These are phyloP conservation scores for Aspergillus uvarum DNA, from an alignment of 2,329 filamentous ascomycete species.

Conservation along the genomic window DNA sequence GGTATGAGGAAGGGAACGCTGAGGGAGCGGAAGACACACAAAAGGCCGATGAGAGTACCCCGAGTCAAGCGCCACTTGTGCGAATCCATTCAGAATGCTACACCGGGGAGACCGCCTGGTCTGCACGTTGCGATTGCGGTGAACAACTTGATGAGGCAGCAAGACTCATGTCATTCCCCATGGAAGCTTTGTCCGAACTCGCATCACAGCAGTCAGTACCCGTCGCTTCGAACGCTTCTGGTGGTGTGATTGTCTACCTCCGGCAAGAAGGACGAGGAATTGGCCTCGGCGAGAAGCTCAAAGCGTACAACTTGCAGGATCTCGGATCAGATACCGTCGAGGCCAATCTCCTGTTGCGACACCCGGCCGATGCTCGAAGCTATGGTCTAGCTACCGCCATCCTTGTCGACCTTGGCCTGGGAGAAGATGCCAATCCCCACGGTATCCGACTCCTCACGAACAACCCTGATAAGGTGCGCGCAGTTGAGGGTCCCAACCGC, in stretches of 20 bases:
- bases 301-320: constrained; percentile 97
- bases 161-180: constrained; percentile 77
- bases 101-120: constrained; percentile 98
- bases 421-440: constrained; percentile 59
- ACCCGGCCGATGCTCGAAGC: constrained; percentile 90
- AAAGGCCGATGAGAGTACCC: constrained; percentile 9
- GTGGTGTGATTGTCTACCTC: constrained; percentile 92
- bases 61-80: constrained; percentile 66
- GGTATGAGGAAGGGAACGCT: constrained; percentile 50
- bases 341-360: constrained; percentile 84
- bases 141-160: constrained; percentile 97
- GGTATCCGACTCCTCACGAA: constrained; percentile 82
- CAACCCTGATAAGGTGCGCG: constrained; percentile 94
- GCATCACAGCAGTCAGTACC: constrained; percentile 28
- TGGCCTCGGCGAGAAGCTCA: constrained; percentile 89
- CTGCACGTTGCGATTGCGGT: constrained; percentile 93
- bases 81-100: constrained; percentile 98
- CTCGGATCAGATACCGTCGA: constrained; percentile 97
- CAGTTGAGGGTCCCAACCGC: constrained; percentile 85
- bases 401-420: constrained; percentile 76
- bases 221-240: constrained; percentile 55
- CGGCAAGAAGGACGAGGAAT: constrained; percentile 96
- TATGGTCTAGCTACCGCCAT: constrained; percentile 98
- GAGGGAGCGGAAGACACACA: constrained; percentile 4
- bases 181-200: constrained; percentile 32